Percentiles rank a stretch among this genome's conserved stretches.
Conservation (phyloP, 192 early-diverging fungal species). For the Spizellomyces sp. region DNA sequence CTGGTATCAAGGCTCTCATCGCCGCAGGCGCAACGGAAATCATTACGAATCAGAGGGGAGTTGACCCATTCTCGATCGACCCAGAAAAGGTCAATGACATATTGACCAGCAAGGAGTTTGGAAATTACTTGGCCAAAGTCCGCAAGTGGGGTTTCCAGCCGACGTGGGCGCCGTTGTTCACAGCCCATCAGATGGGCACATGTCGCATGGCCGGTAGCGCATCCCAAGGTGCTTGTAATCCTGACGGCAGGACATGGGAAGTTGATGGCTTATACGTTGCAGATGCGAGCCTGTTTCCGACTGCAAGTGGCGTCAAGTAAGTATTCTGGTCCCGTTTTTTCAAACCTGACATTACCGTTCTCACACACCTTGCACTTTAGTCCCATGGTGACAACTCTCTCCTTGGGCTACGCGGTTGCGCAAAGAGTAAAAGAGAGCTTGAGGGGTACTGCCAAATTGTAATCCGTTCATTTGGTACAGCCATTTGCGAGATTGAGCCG, state of each 20-base stretch:
- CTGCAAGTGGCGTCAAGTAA: constrained; percentile 72
- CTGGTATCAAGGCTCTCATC: constrained; percentile 52
- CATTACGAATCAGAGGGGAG: constrained; percentile 51
- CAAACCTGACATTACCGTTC: neutral
- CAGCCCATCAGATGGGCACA: constrained; percentile 67
- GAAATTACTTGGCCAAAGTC: constrained; percentile 40
- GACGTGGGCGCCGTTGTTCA: constrained; percentile 41
- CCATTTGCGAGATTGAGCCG: too few species aligned
- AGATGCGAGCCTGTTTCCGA: constrained; percentile 72
- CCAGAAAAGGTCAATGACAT: neutral
- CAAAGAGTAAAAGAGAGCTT: constrained; percentile 19
- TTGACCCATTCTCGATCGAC: constrained; percentile 32
- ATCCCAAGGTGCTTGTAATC: constrained; percentile 60
- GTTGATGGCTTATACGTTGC: constrained; percentile 71
- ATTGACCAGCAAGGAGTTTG: constrained; percentile 16
- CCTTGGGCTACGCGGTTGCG: constrained; percentile 25
- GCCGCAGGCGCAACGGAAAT: constrained; percentile 68
- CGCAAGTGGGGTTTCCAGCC: constrained; percentile 27
- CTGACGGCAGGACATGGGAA: constrained; percentile 75
- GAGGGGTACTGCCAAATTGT: neutral
- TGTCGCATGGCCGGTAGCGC: constrained; percentile 66
- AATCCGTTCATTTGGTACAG: too few species aligned
- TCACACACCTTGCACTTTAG: constrained; percentile 8
- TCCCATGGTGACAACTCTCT: constrained; percentile 31
- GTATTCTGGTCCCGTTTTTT: neutral